Evolutionary conservation across 352 stramenopile genomes (phyloP).

Genomic region (Pythium aristosporum): DNA sequence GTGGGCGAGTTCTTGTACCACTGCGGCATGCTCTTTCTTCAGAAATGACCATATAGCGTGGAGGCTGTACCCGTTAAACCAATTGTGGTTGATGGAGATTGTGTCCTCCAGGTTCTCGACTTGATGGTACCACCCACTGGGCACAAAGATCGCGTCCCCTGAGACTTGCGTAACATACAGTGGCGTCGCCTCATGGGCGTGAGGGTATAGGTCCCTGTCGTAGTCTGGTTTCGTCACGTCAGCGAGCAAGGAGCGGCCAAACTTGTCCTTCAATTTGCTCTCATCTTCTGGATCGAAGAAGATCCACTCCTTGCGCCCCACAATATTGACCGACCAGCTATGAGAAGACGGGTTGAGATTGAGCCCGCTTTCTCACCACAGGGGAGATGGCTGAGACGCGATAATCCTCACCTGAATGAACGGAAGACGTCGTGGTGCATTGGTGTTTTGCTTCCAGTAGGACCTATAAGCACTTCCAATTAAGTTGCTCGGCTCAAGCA

Average conservation of each 20-base stretch:
- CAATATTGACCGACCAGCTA: constrained; percentile 96
- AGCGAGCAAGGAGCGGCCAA: constrained; percentile 52
- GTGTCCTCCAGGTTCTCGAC: constrained; percentile 93
- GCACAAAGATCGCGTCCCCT: constrained; percentile 94
- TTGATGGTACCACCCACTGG: constrained; percentile 94
- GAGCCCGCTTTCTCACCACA: too few species aligned
- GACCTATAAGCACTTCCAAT: constrained; percentile 41
- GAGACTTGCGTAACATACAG: constrained; percentile 62
- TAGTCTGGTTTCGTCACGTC: constrained; percentile 47
- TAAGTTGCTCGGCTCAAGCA: not conserved
- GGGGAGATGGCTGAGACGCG: not conserved
- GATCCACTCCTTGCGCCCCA: constrained; percentile 93
- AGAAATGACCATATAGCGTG: constrained; percentile 67
- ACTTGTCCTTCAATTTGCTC: constrained; percentile 70
- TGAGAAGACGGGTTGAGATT: not conserved
- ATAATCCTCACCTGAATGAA: constrained; percentile 84
- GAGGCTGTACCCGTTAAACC: constrained; percentile 91
- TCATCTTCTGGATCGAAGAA: constrained; percentile 78
- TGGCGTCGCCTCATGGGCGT: constrained; percentile 40
- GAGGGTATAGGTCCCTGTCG: constrained; percentile 56
- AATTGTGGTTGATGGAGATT: constrained; percentile 98
- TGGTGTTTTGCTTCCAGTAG: constrained; percentile 84
- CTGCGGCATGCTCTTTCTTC: constrained; percentile 53
- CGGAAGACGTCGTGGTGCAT: constrained; percentile 96
- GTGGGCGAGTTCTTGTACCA: constrained; percentile 60